Base-by-base conservation (phyloP, 805 yeast genomes). In the Candida fluviatilis region DNA sequence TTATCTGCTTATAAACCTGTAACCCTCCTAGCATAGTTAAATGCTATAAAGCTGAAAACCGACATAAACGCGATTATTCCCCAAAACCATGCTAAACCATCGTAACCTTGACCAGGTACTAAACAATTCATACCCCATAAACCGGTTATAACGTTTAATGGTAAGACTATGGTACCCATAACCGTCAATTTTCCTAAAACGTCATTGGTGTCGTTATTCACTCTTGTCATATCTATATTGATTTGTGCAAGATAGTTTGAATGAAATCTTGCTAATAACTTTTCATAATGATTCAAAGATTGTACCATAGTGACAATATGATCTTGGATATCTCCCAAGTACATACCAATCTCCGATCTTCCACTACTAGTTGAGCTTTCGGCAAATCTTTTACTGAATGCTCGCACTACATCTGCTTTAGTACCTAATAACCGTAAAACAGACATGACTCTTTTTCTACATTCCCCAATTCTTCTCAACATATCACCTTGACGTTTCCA, bases 41-140 rank as follows among this genome's bases (percentile, higher is more conserved):
- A 69, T 6, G 71, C 71, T 25, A 58, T 32, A 3, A 62, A 38
- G 36, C 70, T 61, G 49, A 69, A 64, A 34, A 58, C 24, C 10
- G 55, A 37, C 63, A 69, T 68, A 11, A 54, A 49, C 12, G 52
- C 50, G 19, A 67, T 47, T 18, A 69, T 69, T 2, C 63, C 55
- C 51, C 57, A 65, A 46, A 69, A 69, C 74, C 74, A 69, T 14
- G 54, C 47, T 38, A 69, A 52, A 2, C 71, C 69, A 11, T 52
- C 61, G 30, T 54, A 50, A 21, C 57, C 69, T 57, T 91, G 98
- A 0, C 99, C 99, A 0, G 99, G 99, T 25, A 93, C 99, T 8
- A 87, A 52, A 48, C 93, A 95, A 64, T 93, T 93, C 99, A 93
- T 93, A 40, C 99, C 99, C 98, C 98, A 93, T 34, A 93, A 65